Conservation (phyloP, 371 early-diverging fungal genomes). For the Zychaea mexicana region DNA sequence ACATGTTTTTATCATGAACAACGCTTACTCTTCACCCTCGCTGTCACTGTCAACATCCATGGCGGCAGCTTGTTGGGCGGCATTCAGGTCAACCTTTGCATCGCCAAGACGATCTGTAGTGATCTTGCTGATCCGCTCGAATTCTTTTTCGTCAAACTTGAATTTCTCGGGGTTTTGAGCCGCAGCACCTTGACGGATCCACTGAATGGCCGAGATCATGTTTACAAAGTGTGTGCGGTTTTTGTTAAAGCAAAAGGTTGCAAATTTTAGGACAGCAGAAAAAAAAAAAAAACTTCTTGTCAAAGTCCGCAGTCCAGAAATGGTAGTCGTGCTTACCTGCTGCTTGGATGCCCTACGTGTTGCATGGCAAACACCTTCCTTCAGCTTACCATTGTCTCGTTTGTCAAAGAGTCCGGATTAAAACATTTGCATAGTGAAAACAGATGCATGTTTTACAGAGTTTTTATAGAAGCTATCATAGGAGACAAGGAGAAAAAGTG, state of each 20-base stretch:
- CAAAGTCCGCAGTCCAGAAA: neutral
- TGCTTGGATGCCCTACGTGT: neutral
- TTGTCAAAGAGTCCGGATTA: too few species aligned
- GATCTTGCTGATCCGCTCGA: constrained; percentile 69
- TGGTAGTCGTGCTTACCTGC: too few species aligned
- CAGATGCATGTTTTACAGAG: too few species aligned
- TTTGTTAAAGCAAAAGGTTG: neutral
- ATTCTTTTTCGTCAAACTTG: constrained; percentile 86
- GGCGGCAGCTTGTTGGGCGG: constrained; percentile 41
- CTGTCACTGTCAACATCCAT: constrained; percentile 35
- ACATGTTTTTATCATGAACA: neutral
- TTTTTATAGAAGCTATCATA: too few species aligned
- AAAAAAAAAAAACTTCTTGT: neutral
- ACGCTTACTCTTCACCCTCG: constrained; percentile 9
- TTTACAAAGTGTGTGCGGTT: neutral
- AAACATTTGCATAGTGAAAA: too few species aligned
- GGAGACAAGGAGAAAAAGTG: too few species aligned
- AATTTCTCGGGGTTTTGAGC: constrained; percentile 75
- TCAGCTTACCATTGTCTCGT: too few species aligned
- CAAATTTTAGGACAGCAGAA: neutral
- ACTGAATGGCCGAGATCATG: constrained; percentile 81
- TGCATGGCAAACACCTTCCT: neutral
- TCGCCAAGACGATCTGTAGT: constrained; percentile 73
- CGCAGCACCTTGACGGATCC: constrained; percentile 92
- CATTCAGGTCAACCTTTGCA: constrained; percentile 70